Evolutionary conservation across 1,284 basidiomycete genomes (phyloP).

Genomic region (Pseudozyma sp.): DNA sequence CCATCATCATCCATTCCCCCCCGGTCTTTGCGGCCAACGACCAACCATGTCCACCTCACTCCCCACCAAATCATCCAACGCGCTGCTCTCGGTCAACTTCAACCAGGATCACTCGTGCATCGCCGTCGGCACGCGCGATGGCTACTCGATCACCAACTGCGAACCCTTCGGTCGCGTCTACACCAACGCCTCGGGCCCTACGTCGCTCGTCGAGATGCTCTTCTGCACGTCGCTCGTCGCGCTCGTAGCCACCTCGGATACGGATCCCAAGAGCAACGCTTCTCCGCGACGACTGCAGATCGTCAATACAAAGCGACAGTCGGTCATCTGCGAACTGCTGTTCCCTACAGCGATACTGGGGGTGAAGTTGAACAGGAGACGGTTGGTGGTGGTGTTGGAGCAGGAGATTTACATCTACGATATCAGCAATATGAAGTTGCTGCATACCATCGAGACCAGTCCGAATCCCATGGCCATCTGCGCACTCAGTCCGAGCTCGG

Average conservation of each 20-base stretch:
- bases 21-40: neutral
- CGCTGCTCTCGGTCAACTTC: conserved; percentile 61
- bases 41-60: conserved; percentile 22
- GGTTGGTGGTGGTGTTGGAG: conserved; percentile 93
- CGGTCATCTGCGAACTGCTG: conserved; percentile 96
- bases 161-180: conserved; percentile 97
- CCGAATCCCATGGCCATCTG: conserved; percentile 96
- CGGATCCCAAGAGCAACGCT: conserved; percentile 71
- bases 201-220: conserved; percentile 97
- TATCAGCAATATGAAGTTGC: conserved; percentile 95
- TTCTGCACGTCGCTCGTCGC: conserved; percentile 98
- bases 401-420: conserved; percentile 98
- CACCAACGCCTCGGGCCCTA: conserved; percentile 90
- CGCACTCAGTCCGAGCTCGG: conserved; percentile 93
- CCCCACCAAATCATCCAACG: conserved; percentile 45
- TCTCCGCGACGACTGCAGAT: conserved; percentile 89
- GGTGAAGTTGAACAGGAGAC: conserved; percentile 96
- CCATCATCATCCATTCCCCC: no score
- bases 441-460: conserved; percentile 97
- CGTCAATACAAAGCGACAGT: conserved; percentile 98
- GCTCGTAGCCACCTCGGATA: conserved; percentile 90
- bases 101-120: conserved; percentile 77
- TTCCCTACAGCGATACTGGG: conserved; percentile 95
- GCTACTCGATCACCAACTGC: conserved; percentile 96
- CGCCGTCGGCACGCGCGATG: conserved; percentile 92